phyloP scores from a whole-genome alignment of 768 basidiomycete species.

The Gloeostereum incarnatum region DNA sequence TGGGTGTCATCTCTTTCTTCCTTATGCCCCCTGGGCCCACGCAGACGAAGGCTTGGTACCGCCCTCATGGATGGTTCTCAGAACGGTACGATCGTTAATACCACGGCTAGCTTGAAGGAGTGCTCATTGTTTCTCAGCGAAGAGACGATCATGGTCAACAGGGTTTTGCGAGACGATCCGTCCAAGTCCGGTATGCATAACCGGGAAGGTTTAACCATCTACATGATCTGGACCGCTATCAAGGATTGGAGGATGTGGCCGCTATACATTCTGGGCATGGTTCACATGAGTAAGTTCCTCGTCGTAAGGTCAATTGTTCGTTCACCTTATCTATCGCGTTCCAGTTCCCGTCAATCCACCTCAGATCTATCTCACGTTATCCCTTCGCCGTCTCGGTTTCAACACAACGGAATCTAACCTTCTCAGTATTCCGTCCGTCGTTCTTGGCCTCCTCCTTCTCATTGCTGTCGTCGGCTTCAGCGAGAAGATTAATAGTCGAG shows the following conservation, averaged over 20 bases:
- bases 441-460: slow-evolving; percentile 41
- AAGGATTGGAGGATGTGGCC: slow-evolving; percentile 62
- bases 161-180: slow-evolving; percentile 57
- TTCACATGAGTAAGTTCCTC: slow-evolving; percentile 37
- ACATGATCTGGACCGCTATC: slow-evolving; percentile 40
- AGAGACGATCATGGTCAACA: slow-evolving; percentile 52
- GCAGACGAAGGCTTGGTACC: slow-evolving; percentile 49
- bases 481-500: slow-evolving; percentile 47
- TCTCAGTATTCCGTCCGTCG: slow-evolving; percentile 48
- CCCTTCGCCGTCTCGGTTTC: slow-evolving; percentile 54
- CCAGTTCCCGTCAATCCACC: too few relatives aligned
- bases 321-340: too few relatives aligned
- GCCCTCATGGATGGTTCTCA: slow-evolving; percentile 58
- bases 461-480: slow-evolving; percentile 39
- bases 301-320: too few relatives aligned
- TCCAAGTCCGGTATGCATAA: slow-evolving; percentile 66
- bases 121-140: slow-evolving; percentile 24
- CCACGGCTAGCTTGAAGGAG: neutral
- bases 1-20: slow-evolving; percentile 44
- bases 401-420: slow-evolving; percentile 54
- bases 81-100: slow-evolving; percentile 37
- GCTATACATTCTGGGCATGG: slow-evolving; percentile 45
- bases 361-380: slow-evolving; percentile 54
- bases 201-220: slow-evolving; percentile 43
- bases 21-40: slow-evolving; percentile 58